These are phyloP conservation scores for Spongospora subterranea DNA, from an alignment of 208 protist species.

Conservation along the genomic window DNA sequence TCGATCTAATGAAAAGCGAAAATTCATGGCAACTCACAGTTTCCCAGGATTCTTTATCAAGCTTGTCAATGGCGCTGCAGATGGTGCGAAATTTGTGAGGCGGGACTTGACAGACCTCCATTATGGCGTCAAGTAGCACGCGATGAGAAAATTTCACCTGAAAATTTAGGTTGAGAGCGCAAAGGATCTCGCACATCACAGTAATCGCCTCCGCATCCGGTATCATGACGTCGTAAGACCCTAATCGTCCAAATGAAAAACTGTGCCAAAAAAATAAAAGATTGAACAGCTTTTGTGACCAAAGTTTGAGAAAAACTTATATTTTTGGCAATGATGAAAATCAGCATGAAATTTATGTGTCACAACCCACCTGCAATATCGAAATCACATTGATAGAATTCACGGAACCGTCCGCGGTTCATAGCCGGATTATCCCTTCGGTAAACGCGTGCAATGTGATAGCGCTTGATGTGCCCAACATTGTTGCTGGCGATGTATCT, in stretches of 20 bases:
- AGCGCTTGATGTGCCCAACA: conserved; percentile 81
- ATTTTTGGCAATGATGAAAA: too few relatives aligned
- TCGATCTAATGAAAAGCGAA: too few relatives aligned
- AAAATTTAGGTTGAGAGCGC: conserved; percentile 76
- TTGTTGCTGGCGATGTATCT: conserved; percentile 81
- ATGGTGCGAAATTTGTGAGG: conserved; percentile 77
- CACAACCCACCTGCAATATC: conserved; percentile 87
- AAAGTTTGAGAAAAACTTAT: too few relatives aligned
- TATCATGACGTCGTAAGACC: conserved; percentile 76
- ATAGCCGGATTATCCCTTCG: conserved; percentile 82
- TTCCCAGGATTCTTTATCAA: conserved; percentile 83
- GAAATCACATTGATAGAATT: conserved; percentile 90
- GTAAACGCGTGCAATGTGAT: conserved; percentile 87
- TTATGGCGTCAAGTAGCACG: conserved; percentile 78
- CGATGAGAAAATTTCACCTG: conserved; percentile 82
- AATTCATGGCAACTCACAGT: too few relatives aligned
- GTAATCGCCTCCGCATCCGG: conserved; percentile 81
- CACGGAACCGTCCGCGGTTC: conserved; percentile 80
- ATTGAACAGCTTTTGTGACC: too few relatives aligned
- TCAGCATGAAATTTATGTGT: too few relatives aligned
- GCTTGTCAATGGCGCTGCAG: conserved; percentile 84
- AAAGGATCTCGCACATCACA: conserved; percentile 79
- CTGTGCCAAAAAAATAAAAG: too few relatives aligned
- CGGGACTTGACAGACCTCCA: conserved; percentile 79
- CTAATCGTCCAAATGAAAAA: too few relatives aligned